Percentiles rank a stretch among this genome's conserved stretches.
Conservation (phyloP, 1,284 basidiomycete genomes). For the Pseudozyma pruni region DNA sequence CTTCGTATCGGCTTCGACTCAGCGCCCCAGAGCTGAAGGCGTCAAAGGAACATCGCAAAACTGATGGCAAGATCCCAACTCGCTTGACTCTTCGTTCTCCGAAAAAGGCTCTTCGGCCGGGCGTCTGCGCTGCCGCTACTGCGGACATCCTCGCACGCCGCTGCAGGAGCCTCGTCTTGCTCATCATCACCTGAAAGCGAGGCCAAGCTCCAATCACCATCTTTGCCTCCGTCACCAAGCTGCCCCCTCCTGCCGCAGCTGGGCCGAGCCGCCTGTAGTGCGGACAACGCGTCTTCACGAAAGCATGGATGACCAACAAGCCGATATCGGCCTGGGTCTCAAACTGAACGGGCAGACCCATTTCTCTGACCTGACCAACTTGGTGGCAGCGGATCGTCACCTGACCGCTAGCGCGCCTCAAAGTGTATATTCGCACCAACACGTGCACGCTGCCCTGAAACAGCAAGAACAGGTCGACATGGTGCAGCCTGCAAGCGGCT, state of each 20-base stretch:
- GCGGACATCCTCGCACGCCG: neutral
- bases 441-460: neutral
- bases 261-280: too few relatives aligned
- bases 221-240: too few relatives aligned
- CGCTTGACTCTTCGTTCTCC: neutral
- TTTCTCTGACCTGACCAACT: slow-evolving; percentile 40
- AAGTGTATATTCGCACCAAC: neutral
- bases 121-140: neutral
- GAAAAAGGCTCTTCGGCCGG: neutral
- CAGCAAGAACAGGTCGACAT: slow-evolving; percentile 4
- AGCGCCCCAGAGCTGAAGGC: too few relatives aligned
- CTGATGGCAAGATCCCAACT: neutral
- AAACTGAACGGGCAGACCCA: slow-evolving; percentile 21
- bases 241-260: too few relatives aligned
- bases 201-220: too few relatives aligned
- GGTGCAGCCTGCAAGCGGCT: slow-evolving; percentile 3
- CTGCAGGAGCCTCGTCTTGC: neutral
- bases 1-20: neutral
- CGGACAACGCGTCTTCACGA: neutral
- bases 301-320: slow-evolving; percentile 14
- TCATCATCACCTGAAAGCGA: neutral
- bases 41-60: too few relatives aligned
- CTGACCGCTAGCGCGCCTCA: neutral
- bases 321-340: slow-evolving; percentile 26
- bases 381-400: slow-evolving; percentile 11